Conservation (phyloP, 148 eudicot genomes). For the Rhododendron williamsianum region DNA sequence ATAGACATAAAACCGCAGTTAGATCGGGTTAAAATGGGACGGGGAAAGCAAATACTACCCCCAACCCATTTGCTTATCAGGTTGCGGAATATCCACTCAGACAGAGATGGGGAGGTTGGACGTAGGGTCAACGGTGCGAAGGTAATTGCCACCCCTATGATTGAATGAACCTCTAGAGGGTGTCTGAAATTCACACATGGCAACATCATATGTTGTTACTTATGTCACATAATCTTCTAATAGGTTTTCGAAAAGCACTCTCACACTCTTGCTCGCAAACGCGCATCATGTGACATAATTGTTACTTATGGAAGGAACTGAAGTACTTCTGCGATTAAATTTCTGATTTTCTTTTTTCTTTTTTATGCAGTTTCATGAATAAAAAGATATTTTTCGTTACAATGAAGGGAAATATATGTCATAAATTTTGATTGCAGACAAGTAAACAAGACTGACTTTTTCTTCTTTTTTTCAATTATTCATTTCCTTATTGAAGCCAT, state of each 20-base stretch:
- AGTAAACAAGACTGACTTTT: not conserved
- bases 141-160: too few relatives aligned
- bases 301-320: not conserved
- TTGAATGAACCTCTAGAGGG: not conserved
- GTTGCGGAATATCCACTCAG: too few relatives aligned
- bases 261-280: not conserved
- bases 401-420: not conserved
- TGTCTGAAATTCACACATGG: not conserved
- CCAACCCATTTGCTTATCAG: too few relatives aligned
- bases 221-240: not conserved
- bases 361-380: not conserved
- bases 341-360: not conserved
- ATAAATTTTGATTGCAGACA: not conserved
- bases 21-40: too few relatives aligned
- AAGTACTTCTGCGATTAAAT: not conserved
- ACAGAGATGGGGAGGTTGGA: too few relatives aligned
- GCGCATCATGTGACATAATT: not conserved
- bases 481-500: not conserved
- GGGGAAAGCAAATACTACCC: too few relatives aligned
- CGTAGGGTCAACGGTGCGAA: too few relatives aligned
- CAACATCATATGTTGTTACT: not conserved
- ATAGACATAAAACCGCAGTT: too few relatives aligned
- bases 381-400: not conserved
- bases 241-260: not conserved
- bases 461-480: not conserved